phyloP scores from a whole-genome alignment of 2,329 filamentous ascomycete genomes.

The Trichoderma gracile region DNA sequence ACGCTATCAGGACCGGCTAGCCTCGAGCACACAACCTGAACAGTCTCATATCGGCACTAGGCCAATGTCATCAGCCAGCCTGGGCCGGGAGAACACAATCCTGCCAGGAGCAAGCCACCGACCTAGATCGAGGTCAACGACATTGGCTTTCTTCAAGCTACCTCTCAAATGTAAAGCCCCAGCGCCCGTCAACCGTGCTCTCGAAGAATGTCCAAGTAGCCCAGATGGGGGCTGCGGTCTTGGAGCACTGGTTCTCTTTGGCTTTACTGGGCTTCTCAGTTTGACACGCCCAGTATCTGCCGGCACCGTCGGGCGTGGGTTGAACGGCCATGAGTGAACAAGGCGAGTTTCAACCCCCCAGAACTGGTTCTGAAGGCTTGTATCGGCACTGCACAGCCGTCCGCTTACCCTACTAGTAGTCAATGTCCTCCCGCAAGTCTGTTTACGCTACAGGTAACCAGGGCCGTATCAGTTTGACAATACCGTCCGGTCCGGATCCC shows the following conservation, averaged over 20 bases:
- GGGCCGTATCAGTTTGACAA: neutral
- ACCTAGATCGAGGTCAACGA: neutral
- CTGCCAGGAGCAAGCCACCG: neutral
- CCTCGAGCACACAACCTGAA: neutral
- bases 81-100: neutral
- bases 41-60: slow-evolving; percentile 1
- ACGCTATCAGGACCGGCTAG: slow-evolving; percentile 3
- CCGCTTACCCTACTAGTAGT: neutral
- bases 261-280: neutral
- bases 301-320: slow-evolving; percentile 4
- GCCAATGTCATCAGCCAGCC: neutral
- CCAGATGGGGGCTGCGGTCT: neutral
- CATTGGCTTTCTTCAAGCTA: neutral
- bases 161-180: neutral
- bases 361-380: neutral
- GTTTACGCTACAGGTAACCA: neutral
- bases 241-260: neutral
- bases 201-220: neutral
- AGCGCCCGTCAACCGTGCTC: neutral
- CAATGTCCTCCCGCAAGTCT: neutral
- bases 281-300: neutral
- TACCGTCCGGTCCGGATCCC: neutral
- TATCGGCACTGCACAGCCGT: neutral
- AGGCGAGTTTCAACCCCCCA: neutral
- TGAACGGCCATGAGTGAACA: neutral